Evolutionary conservation across 495 filamentous ascomycete species (phyloP).

Genomic region (Venustampulla echinocandica): DNA sequence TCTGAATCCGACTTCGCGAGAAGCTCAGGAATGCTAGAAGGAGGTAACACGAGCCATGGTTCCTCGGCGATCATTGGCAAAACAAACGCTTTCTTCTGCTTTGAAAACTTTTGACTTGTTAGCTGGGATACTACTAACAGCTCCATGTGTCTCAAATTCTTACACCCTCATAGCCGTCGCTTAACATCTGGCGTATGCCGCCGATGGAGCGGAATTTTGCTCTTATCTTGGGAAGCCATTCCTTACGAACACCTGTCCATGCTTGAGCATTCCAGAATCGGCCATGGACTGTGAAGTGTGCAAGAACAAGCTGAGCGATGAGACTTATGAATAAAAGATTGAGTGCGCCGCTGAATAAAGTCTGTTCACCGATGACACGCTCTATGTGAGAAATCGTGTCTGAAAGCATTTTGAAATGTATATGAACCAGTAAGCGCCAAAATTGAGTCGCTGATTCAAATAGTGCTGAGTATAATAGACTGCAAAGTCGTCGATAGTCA

Average conservation of each 20-base stretch:
- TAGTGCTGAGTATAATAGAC: neutral
- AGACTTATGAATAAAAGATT: neutral
- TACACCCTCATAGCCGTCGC: neutral
- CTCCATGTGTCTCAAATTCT: neutral
- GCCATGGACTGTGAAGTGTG: neutral
- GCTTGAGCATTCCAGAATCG: neutral
- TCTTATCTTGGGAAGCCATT: neutral
- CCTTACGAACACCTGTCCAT: neutral
- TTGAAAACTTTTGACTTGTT: neutral
- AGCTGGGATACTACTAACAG: neutral
- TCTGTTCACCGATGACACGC: neutral
- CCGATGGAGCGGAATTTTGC: neutral
- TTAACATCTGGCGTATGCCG: neutral
- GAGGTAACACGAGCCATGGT: neutral
- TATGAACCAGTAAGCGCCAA: neutral
- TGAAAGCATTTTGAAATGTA: neutral
- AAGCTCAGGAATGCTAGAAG: neutral
- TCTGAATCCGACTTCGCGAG: neutral
- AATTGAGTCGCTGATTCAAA: neutral
- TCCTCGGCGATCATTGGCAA: neutral
- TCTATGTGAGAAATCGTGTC: neutral
- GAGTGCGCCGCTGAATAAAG: neutral
- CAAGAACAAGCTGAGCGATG: neutral
- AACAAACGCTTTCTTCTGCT: neutral
- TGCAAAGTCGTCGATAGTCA: too few relatives aligned